Evolutionary conservation across 2,329 filamentous ascomycete genomes (phyloP).

Genomic region (Microcyclospora tardicrescens): DNA sequence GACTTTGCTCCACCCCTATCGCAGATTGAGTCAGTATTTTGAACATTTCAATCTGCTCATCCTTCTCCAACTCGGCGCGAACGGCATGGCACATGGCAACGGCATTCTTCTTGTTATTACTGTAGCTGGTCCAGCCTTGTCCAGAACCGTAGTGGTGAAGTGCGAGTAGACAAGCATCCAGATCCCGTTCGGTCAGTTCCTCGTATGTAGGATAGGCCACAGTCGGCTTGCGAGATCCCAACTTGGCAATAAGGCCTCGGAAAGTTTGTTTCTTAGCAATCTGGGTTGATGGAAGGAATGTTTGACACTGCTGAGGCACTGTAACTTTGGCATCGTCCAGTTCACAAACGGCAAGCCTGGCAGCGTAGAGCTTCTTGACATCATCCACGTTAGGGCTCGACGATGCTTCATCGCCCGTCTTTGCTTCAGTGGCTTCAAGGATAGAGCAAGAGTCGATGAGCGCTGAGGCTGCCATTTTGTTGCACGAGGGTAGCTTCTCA

Average conservation of each 20-base stretch:
- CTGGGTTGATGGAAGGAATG: constrained; percentile 32
- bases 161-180: constrained; percentile 40
- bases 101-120: constrained; percentile 48
- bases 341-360: constrained; percentile 51
- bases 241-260: constrained; percentile 12
- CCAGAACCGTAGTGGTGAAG: constrained; percentile 36
- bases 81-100: constrained; percentile 50
- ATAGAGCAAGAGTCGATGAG: constrained; percentile 42
- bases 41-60: constrained; percentile 13
- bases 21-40: constrained; percentile 5
- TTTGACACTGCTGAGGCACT: constrained; percentile 39
- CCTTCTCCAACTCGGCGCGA: constrained; percentile 45
- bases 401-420: constrained; percentile 7
- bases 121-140: constrained; percentile 53
- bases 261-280: constrained; percentile 18
- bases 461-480: constrained; percentile 37
- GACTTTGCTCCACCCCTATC: background rate
- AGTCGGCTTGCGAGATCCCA: constrained; percentile 5
- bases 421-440: constrained; percentile 26
- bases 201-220: constrained; percentile 12
- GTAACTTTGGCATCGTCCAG: constrained; percentile 38
- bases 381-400: constrained; percentile 26
- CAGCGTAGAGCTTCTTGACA: constrained; percentile 46
- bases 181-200: constrained; percentile 19
- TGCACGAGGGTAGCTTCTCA: constrained; percentile 37